These are phyloP conservation scores for Pythium oligandrum DNA, from an alignment of 352 stramenopile genomes.

Conservation along the genomic window DNA sequence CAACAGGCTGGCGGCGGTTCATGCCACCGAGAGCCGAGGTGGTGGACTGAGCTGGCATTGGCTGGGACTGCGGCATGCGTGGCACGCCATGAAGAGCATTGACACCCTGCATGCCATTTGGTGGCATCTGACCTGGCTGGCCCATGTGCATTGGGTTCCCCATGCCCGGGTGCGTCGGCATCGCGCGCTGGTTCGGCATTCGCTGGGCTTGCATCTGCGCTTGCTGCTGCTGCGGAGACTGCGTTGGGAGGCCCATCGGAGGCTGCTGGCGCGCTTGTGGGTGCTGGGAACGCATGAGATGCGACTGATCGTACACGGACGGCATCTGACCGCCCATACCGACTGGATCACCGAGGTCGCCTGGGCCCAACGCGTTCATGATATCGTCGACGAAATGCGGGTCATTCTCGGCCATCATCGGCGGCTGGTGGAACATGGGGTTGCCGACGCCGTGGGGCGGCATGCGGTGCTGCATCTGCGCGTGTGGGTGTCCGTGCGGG, in stretches of 20 bases:
- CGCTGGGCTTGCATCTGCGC: conserved; percentile 17
- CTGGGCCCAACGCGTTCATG: conserved; percentile 45
- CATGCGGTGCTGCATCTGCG: conserved; percentile 25
- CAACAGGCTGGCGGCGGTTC: conserved; percentile 3
- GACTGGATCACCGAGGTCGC: conserved; percentile 38
- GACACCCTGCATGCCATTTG: conserved; percentile 9
- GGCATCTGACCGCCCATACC: conserved; percentile 43
- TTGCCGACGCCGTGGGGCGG: conserved; percentile 23
- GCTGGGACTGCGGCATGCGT: conserved; percentile 20
- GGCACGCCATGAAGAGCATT: conserved; percentile 16
- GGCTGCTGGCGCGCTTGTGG: conserved; percentile 22
- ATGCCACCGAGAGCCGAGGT: conserved; percentile 9
- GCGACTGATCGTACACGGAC: conserved; percentile 58
- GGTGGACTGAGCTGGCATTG: conserved; percentile 18
- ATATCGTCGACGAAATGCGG: conserved; percentile 70
- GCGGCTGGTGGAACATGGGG: conserved; percentile 40
- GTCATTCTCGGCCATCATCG: conserved; percentile 59
- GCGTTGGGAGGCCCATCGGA: conserved; percentile 23
- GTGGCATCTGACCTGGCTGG: conserved; percentile 8
- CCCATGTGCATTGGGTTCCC: conserved; percentile 21
- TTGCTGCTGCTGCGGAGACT: conserved; percentile 24
- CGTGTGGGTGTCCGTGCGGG: conserved; percentile 8
- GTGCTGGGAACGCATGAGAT: conserved; percentile 39
- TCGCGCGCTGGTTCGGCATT: not conserved
- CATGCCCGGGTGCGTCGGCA: conserved; percentile 19